These are phyloP conservation scores for Eudorina sp. DNA, from an alignment of 139 green algal species.

Conservation along the genomic window DNA sequence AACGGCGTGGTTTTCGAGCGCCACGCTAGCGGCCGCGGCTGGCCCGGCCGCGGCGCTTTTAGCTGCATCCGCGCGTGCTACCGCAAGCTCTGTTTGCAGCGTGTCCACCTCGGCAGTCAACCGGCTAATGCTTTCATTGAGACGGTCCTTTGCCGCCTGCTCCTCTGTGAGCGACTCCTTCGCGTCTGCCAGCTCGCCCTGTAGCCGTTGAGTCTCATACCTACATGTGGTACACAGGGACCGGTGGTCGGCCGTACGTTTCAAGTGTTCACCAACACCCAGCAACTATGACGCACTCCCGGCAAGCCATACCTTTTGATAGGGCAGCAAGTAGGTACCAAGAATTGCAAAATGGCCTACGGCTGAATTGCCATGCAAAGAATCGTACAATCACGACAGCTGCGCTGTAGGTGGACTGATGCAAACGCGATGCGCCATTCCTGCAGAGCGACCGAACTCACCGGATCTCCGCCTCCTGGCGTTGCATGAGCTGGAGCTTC, in stretches of 20 bases:
- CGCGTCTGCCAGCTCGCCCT: constrained; percentile 65
- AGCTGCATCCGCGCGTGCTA: constrained; percentile 44
- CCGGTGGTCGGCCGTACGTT: too few relatives aligned
- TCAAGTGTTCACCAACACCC: too few relatives aligned
- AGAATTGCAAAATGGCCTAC: too few relatives aligned
- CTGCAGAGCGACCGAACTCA: too few relatives aligned
- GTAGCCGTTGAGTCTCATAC: constrained; percentile 66
- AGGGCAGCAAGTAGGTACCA: too few relatives aligned
- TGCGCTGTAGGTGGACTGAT: too few relatives aligned
- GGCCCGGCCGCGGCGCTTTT: not conserved
- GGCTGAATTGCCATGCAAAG: too few relatives aligned
- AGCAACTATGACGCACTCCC: too few relatives aligned
- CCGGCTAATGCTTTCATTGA: constrained; percentile 54
- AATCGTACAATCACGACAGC: too few relatives aligned
- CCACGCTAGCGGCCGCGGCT: not conserved
- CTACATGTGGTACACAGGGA: too few relatives aligned
- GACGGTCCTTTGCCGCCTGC: constrained; percentile 67
- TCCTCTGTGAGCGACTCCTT: constrained; percentile 68
- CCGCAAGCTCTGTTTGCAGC: constrained; percentile 54
- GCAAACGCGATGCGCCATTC: too few relatives aligned
- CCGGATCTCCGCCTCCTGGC: constrained; percentile 57
- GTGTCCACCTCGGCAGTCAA: constrained; percentile 70
- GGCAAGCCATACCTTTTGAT: too few relatives aligned
- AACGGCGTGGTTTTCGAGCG: constrained; percentile 46
- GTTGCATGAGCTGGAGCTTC: constrained; percentile 59